A percentile compares a stretch with the other conserved stretches of the same genome.
Evolutionary conservation across 1,284 basidiomycete genomes (phyloP).

Genomic region (Apiotrichum brassicae): DNA sequence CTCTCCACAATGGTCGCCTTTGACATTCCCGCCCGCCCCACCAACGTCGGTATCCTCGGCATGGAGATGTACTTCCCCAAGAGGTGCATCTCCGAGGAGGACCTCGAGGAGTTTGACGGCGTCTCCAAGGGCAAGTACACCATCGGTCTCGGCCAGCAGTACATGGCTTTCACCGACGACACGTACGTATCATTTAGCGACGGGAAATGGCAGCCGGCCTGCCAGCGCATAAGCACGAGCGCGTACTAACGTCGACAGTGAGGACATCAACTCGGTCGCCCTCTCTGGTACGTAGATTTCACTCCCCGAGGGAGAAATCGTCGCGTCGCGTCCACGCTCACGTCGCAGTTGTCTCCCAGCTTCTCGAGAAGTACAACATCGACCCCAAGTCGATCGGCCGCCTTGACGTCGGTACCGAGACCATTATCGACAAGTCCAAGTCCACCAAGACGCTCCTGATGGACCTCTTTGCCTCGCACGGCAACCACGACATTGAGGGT

Average conservation of each 20-base stretch:
- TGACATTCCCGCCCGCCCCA: slow-evolving; percentile 57
- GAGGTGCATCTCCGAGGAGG: slow-evolving; percentile 90
- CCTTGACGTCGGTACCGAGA: slow-evolving; percentile 96
- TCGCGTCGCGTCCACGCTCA: too few species aligned
- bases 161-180: slow-evolving; percentile 97
- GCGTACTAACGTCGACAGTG: slow-evolving; percentile 42
- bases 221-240: not conserved
- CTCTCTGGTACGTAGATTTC: slow-evolving; percentile 76
- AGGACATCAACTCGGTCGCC: slow-evolving; percentile 98
- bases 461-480: slow-evolving; percentile 87
- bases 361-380: slow-evolving; percentile 91
- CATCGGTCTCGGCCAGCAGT: slow-evolving; percentile 95
- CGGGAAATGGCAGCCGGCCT: not conserved
- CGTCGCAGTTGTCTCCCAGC: slow-evolving; percentile 64
- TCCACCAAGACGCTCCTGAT: slow-evolving; percentile 97
- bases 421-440: slow-evolving; percentile 99
- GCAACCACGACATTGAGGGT: slow-evolving; percentile 93
- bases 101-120: slow-evolving; percentile 91
- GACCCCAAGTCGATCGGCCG: slow-evolving; percentile 95
- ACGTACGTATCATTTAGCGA: slow-evolving; percentile 48
- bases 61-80: slow-evolving; percentile 92
- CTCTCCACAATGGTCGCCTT: slow-evolving; percentile 24
- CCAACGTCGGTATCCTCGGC: slow-evolving; percentile 85
- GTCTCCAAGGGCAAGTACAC: slow-evolving; percentile 98
- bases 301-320: too few species aligned